Evolutionary conservation across 768 basidiomycete species (phyloP).

Genomic region (Strobilomyces echinocephalus): DNA sequence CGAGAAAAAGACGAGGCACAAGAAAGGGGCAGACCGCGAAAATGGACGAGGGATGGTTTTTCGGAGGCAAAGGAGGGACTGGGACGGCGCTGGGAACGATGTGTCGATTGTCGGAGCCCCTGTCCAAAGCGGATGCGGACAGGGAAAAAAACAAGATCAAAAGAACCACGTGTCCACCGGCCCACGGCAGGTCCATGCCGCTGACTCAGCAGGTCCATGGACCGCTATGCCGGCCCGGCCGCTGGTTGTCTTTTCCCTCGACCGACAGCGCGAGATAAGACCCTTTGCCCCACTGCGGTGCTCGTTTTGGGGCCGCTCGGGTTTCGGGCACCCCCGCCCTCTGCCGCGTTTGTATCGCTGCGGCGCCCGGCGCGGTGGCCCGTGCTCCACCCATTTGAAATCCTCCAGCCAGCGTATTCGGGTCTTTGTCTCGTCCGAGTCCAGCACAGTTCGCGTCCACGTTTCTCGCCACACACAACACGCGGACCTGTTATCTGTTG

Average conservation of each 20-base stretch:
- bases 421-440: neutral
- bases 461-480: neutral
- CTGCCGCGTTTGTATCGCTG: neutral
- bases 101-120: conserved; percentile 36
- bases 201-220: conserved; percentile 26
- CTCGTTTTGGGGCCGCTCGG: neutral
- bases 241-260: neutral
- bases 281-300: conserved; percentile 14
- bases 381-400: no score
- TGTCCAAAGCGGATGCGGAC: conserved; percentile 31
- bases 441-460: neutral
- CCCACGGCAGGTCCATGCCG: conserved; percentile 15
- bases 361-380: neutral
- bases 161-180: conserved; percentile 25
- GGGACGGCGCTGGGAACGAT: conserved; percentile 18
- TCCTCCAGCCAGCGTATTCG: neutral
- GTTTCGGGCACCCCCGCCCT: neutral
- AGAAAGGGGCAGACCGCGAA: conserved; percentile 2
- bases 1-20: neutral
- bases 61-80: conserved; percentile 9
- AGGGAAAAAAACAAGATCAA: conserved; percentile 36
- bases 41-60: conserved; percentile 16
- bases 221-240: conserved; percentile 19
- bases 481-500: conserved; percentile 8
- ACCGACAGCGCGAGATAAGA: conserved; percentile 9